Base-by-base conservation (phyloP, 768 basidiomycete species). In the Tricholoma matsutake region DNA sequence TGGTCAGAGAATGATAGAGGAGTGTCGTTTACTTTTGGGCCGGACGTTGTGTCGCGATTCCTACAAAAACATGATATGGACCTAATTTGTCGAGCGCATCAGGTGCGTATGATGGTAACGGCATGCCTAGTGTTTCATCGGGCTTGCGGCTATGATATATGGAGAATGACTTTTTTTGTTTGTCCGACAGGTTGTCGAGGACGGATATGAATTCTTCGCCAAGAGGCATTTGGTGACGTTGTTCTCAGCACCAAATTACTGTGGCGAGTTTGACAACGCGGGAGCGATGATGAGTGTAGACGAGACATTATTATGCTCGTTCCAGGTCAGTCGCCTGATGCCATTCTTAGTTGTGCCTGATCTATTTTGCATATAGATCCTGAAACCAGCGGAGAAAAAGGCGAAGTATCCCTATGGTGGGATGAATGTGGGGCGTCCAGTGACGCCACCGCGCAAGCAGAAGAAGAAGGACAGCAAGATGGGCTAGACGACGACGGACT, bases 261-360 rank as follows among this genome's bases (percentile, higher is more conserved):
- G 91, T 68, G 91, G 94, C 64, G 92, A 98, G 79, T 99, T 99
- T 70, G 96, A 99, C 75, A 99, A 99, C 74, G 96, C 96, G 4
- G 96, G 96, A 37, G 96, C 96, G 34, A 99, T 99, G 96, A 99
- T 98, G 96, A 95, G 92, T 69, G 96, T 99, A 45, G 96, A 98
- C 69, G 96, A 98, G 77, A 97, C 96, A 8, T 75, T 98, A 65
- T 75, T 98, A 65, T 98, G 96, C 78, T 98, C 96, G 7, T 98
- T 98, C 93, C 96, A 98, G 78, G 94, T 96, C 64, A 61, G 76
- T 53, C 37, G 31, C 13, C 0, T 16, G 28, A 14, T 43, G 39
- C 10, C 60, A 56, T 53, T 32, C 39, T 5, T 32, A 22, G 56
- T 60, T 35, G 11, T 35, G 45, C 52, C 60, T 10, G 18, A 9